Evolutionary conservation across 495 filamentous ascomycete species (phyloP).

Genomic region (Xylaria intraflava): DNA sequence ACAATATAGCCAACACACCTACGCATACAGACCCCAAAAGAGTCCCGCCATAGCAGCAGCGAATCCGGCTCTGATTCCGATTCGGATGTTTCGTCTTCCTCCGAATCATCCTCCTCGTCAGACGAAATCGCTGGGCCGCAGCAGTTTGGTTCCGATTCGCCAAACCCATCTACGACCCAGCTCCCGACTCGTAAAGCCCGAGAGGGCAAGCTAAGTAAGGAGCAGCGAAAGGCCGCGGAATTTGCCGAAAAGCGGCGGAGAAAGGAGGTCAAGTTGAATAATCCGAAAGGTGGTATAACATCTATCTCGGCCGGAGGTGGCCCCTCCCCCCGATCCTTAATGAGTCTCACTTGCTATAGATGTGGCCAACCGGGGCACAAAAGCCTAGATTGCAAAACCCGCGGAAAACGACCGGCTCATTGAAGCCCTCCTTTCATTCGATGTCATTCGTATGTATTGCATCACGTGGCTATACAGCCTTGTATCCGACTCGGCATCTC

Average conservation of each 20-base stretch:
- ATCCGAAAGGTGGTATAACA: slow-evolving; percentile 30
- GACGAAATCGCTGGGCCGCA: slow-evolving; percentile 10
- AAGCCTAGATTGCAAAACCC: slow-evolving; percentile 17
- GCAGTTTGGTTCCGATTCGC: slow-evolving; percentile 13
- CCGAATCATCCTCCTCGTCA: neutral
- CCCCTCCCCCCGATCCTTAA: slow-evolving; percentile 12
- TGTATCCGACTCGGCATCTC: neutral
- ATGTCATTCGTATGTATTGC: neutral
- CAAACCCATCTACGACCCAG: slow-evolving; percentile 6
- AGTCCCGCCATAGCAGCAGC: slow-evolving; percentile 1
- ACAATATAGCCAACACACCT: slow-evolving; percentile 3
- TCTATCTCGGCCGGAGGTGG: slow-evolving; percentile 26
- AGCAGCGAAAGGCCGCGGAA: slow-evolving; percentile 35
- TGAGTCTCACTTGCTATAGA: slow-evolving; percentile 19
- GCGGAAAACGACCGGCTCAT: slow-evolving; percentile 14
- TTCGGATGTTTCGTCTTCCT: slow-evolving; percentile 13
- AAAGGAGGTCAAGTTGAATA: slow-evolving; percentile 54
- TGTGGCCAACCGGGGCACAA: slow-evolving; percentile 28
- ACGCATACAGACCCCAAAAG: slow-evolving; percentile 10
- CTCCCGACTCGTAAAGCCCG: slow-evolving; percentile 1
- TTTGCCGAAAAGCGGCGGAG: slow-evolving; percentile 47
- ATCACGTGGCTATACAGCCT: neutral
- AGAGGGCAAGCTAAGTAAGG: slow-evolving; percentile 27
- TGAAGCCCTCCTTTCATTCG: slow-evolving; percentile 13
- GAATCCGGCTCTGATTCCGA: slow-evolving; percentile 13